Base-by-base conservation (phyloP, 2,329 filamentous ascomycete genomes). In the Fusarium pininemorale region DNA sequence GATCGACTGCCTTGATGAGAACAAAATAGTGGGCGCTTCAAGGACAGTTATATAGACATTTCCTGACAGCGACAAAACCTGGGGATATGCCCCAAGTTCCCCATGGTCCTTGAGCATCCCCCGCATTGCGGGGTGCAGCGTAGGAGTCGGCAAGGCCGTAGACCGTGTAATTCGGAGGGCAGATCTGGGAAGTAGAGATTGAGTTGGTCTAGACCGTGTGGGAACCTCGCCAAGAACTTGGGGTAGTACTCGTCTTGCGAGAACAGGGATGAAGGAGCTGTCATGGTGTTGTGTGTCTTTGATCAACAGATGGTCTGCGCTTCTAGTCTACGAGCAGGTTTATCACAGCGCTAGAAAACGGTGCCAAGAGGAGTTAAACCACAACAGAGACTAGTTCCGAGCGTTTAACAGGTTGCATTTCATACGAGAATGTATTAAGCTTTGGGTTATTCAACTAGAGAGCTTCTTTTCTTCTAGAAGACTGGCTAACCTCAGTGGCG, bases 71-170 rank as follows among this genome's bases (percentile, higher is more conserved):
- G 7, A 15, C 20, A 51, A 55, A 62, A 57, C 20, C 56, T 53
- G 69, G 53, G 62, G 54, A 59, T 63, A 7, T 55, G 14, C 35
- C 35, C 35, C 51, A 28, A 55, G 35, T 41, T 39, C 54, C 54
- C 54, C 38, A 44, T 54, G 51, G 53, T 6, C 53, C 20, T n/a
- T 37, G 51, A 50, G 7, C 66, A 45, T 47, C 38, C 72, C 68
- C 71, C 72, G 59, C 63, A 59, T 35, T 75, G 68, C 56, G 68
- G 68, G 68, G 68, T 72, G 72, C 67, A 73, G 71, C 38, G 32
- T 30, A 39, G 47, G 38, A 47, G 32, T 68, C 30, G 41, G 54
- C 37, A 68, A 42, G 12, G 16, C 45, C 58, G 39, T 55, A 13
- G 16, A 18, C 26, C n/a, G 5, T 24, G 22, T 4, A 10, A 56